Base-by-base conservation (phyloP, 495 filamentous ascomycete genomes). In the Penicillium roqueforti region DNA sequence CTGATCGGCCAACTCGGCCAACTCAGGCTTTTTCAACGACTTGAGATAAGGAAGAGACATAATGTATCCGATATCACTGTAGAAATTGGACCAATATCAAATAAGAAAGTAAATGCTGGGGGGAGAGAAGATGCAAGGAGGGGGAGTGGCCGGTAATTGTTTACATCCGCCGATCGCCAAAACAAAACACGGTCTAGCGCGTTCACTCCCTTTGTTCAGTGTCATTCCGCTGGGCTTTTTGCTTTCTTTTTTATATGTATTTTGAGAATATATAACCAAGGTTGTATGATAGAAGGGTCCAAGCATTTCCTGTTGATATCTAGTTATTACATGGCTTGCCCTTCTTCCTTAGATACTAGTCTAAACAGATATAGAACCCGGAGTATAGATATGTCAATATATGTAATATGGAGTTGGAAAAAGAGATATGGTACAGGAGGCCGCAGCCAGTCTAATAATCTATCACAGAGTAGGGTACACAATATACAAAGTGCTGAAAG, bases 21-120 rank as follows among this genome's bases (percentile, higher is more conserved):
- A 81, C 55, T 92, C 89, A 53, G 75, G 75, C 75, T 97, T 97
- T 72, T 86, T 85, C 79, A 95, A 87, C 66, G 84, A 83, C 59
- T 85, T 82, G 61, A 97, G 79, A 85, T 86, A 97, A 59, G 84
- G 82, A 42, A 79, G 72, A 55, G 68, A 77, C 82, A 87, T 86
- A 50, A 64, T 76, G 55, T 59, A 52, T 59, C 61, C 37, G 56
- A 54, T 42, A 54, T 40, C 38, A 43, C 59, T n/a, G 23, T 31
- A 8, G 20, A 36, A 47, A 47, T 53, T 19, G 20, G 46, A 50
- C 19, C 43, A 54, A 54, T 58, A 31, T 29, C 51, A 62, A 67
- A 63, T 60, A 58, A 53, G 20, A 53, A 50, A 40, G 50, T 41
- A 41, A 39, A 51, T 31, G 34, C 36, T 29, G 14, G 31, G 40